Conservation (phyloP, 106 monocot species). For the Gastrodia elata region DNA sequence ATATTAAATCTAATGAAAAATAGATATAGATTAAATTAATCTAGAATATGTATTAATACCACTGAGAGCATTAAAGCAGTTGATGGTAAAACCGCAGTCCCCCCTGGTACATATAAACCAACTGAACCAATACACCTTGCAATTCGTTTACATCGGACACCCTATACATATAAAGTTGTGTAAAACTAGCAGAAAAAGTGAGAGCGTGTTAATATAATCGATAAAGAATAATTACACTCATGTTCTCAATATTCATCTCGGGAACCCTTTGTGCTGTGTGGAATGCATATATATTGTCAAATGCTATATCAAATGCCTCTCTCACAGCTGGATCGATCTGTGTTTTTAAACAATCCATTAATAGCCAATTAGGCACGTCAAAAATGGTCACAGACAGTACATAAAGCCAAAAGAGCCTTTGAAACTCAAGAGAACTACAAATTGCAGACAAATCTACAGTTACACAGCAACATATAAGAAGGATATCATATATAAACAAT, state of each 20-base stretch:
- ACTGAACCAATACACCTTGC: slow-evolving; percentile 77
- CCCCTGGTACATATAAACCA: slow-evolving; percentile 96
- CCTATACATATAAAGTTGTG: slow-evolving; percentile 31
- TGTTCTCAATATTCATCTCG: slow-evolving; percentile 72
- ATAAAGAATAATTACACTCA: slow-evolving; percentile 45
- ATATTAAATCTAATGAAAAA: neutral
- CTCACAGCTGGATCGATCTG: slow-evolving; percentile 83
- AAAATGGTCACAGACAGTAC: neutral
- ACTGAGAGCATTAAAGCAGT: slow-evolving; percentile 97
- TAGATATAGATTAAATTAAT: neutral
- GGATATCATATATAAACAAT: neutral
- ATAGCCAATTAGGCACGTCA: neutral
- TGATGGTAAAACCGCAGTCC: slow-evolving; percentile 95
- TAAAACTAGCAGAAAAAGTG: neutral
- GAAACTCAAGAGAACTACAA: neutral
- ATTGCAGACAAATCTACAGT: neutral
- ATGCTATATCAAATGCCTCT: slow-evolving; percentile 95
- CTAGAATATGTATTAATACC: slow-evolving; percentile 31
- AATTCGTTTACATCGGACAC: slow-evolving; percentile 92
- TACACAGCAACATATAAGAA: neutral
- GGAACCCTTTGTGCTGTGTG: slow-evolving; percentile 67
- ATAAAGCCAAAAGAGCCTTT: neutral
- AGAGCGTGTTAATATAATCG: neutral
- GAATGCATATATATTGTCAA: slow-evolving; percentile 93
- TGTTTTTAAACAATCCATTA: neutral